These are phyloP conservation scores for Lachnellula subtilissima DNA, from an alignment of 2,329 filamentous ascomycete genomes.

Conservation along the genomic window DNA sequence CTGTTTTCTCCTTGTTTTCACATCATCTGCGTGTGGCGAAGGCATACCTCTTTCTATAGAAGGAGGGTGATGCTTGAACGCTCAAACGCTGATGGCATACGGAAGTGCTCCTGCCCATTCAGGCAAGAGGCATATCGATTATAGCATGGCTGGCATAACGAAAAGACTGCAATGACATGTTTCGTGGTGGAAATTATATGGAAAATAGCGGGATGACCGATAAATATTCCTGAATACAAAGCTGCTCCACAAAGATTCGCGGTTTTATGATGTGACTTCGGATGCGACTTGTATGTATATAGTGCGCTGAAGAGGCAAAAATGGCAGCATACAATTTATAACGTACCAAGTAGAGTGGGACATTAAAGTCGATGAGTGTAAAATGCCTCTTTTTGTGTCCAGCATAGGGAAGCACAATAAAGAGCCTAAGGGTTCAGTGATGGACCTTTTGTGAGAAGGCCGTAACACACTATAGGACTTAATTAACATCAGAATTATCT, in stretches of 20 bases:
- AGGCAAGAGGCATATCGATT: slow-evolving; percentile 22
- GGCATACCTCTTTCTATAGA: slow-evolving; percentile 13
- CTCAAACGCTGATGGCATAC: slow-evolving; percentile 32
- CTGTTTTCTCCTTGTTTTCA: slow-evolving; percentile 20
- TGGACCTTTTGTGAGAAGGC: too few species aligned
- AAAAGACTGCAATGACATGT: slow-evolving; percentile 10
- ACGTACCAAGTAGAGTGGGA: too few species aligned
- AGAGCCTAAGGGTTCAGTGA: too few species aligned
- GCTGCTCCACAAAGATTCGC: slow-evolving; percentile 11
- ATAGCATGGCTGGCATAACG: slow-evolving; percentile 9
- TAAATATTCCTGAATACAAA: slow-evolving; percentile 13
- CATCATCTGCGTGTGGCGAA: slow-evolving; percentile 26
- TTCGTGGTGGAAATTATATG: slow-evolving; percentile 13
- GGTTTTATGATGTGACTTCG: background rate
- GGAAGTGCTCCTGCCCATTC: slow-evolving; percentile 36
- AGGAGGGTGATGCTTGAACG: slow-evolving; percentile 19
- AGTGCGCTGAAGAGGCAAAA: background rate
- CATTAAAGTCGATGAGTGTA: too few species aligned
- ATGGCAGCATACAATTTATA: too few species aligned
- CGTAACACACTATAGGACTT: too few species aligned
- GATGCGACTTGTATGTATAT: background rate
- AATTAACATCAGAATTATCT: too few species aligned
- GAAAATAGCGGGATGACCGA: slow-evolving; percentile 2
- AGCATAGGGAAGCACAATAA: too few species aligned
- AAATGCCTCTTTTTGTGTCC: too few species aligned